Percentiles rank a stretch among this genome's conserved stretches.
phyloP scores from a whole-genome alignment of 2,329 filamentous ascomycete genomes.

The Ophiostoma ulmi region DNA sequence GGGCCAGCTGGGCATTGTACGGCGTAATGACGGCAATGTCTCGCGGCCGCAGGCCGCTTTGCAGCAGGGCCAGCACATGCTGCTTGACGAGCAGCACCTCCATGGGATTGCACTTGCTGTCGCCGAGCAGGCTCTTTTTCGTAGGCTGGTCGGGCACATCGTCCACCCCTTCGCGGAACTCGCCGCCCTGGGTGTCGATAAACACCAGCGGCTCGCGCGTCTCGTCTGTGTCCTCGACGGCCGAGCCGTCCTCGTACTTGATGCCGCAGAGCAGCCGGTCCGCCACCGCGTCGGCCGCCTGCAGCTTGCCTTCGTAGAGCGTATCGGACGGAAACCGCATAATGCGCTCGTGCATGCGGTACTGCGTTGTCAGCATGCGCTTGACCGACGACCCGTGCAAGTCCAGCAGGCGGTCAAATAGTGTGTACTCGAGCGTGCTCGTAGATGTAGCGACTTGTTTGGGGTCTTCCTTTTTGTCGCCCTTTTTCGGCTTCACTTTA shows the following conservation, averaged over 20 bases:
- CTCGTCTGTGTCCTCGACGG: constrained; percentile 72
- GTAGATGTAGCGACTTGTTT: background rate
- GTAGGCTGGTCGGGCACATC: constrained; percentile 45
- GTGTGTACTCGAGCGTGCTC: constrained; percentile 66
- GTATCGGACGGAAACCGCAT: constrained; percentile 91
- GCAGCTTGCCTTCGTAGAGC: constrained; percentile 75
- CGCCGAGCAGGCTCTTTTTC: constrained; percentile 37
- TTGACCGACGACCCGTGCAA: constrained; percentile 82
- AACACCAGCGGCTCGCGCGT: constrained; percentile 85
- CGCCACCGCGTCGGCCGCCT: constrained; percentile 76
- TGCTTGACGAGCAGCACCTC: constrained; percentile 75
- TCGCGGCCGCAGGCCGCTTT: constrained; percentile 70
- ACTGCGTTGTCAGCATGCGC: constrained; percentile 92
- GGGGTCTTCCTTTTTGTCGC: background rate
- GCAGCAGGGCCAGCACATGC: constrained; percentile 70
- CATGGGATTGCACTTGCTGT: constrained; percentile 86
- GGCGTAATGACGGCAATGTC: constrained; percentile 93
- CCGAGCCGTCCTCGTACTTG: constrained; percentile 48
- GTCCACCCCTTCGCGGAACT: constrained; percentile 78
- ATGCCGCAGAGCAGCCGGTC: constrained; percentile 69
- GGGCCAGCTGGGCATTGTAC: constrained; percentile 87
- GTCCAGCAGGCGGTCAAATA: constrained; percentile 82
- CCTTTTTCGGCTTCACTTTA: background rate
- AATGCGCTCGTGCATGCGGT: constrained; percentile 94
- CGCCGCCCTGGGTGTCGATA: constrained; percentile 92